Base-by-base conservation (phyloP, 345 rosid species). In the Diplotaxis tenuifolia region DNA sequence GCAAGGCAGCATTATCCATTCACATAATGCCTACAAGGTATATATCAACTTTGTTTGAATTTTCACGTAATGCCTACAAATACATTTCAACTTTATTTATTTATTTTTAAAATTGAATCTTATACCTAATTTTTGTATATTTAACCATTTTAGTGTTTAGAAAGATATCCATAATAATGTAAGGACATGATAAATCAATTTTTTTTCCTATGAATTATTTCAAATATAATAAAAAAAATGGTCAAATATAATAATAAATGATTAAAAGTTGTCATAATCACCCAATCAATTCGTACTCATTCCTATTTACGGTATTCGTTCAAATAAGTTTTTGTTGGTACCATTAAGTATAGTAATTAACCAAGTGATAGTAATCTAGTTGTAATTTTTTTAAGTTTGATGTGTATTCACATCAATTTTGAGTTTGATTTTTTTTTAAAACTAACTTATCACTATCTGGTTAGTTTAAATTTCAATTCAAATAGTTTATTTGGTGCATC, bases 261-360 rank as follows among this genome's bases (percentile, higher is more conserved):
- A 0, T 9, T 2, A 20, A 36, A 22, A 40, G 34, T n/a, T 53
- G 31, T n/a, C 47, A 16, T 42, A 3, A 14, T n/a, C 21, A 23
- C 11, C 32, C 12, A 23, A 36, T 68, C 23, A 8, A 45, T 0
- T 9, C 6, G 15, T 31, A 47, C 29, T 14, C n/a, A 45, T 45
- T 59, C 12, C 38, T 53, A 62, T 54, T 9, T 52, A 20, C 62
- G 65, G 32, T 42, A 18, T 25, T 45, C 16, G 61, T 58, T n/a
- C 61, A 36, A 45, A 49, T 53, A 58, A 58, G 61, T 47, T 45
- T 7, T 42, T 0, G 66, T 29, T 73, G 77, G 73, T 67, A 67
- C 78, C 61, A 32, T 20, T n/a, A n/a, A n/a, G n/a, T n/a, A n/a
- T n/a, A n/a, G n/a, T n/a, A n/a, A n/a, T n/a, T n/a, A n/a, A n/a